phyloP scores from a whole-genome alignment of 2,329 filamentous ascomycete genomes.

The Xylaria sp. region DNA sequence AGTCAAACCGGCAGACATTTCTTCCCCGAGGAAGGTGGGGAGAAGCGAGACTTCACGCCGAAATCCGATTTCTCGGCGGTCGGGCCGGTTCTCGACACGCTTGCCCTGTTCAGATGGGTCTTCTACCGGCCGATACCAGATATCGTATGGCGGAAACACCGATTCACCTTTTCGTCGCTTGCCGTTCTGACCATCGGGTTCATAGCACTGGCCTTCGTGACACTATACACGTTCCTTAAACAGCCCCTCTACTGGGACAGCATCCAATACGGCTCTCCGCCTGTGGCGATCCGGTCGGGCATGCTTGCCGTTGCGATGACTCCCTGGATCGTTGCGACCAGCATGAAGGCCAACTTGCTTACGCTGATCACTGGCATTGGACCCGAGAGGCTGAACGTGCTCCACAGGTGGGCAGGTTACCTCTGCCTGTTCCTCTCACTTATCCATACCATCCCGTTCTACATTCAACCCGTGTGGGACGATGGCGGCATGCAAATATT shows the following conservation, averaged over 20 bases:
- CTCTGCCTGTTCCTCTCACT: slow-evolving; percentile 81
- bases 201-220: slow-evolving; percentile 70
- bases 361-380: slow-evolving; percentile 86
- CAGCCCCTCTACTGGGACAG: slow-evolving; percentile 89
- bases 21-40: slow-evolving; percentile 68
- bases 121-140: slow-evolving; percentile 87
- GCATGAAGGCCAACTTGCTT: slow-evolving; percentile 88
- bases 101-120: slow-evolving; percentile 84
- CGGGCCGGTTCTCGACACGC: slow-evolving; percentile 71
- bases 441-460: slow-evolving; percentile 86
- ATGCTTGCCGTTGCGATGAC: slow-evolving; percentile 93
- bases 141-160: slow-evolving; percentile 65
- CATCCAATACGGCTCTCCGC: slow-evolving; percentile 85
- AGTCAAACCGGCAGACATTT: slow-evolving; percentile 66
- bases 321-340: slow-evolving; percentile 88
- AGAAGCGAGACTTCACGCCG: slow-evolving; percentile 59
- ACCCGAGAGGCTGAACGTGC: slow-evolving; percentile 87
- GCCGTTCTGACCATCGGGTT: slow-evolving; percentile 70
- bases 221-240: slow-evolving; percentile 82
- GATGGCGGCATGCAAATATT: slow-evolving; percentile 74
- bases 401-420: slow-evolving; percentile 91
- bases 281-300: slow-evolving; percentile 81
- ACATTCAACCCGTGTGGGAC: slow-evolving; percentile 84
- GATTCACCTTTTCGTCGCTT: slow-evolving; percentile 80
- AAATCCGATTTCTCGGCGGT: slow-evolving; percentile 79